Base-by-base conservation (phyloP, 257 asterid species). In the Eucommia ulmoides region DNA sequence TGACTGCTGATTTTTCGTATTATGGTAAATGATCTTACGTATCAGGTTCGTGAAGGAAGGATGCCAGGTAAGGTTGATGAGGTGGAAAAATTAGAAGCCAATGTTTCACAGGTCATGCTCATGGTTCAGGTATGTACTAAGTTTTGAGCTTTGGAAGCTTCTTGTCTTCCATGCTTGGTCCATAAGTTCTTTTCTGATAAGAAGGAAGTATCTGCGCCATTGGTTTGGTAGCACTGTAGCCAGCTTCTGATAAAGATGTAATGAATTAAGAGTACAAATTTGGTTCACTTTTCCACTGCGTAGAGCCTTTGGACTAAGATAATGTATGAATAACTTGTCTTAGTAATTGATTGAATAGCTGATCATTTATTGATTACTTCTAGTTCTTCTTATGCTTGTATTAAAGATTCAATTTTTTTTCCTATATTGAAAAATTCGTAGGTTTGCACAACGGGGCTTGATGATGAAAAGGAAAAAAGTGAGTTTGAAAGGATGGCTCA, bases 11-110 rank as follows among this genome's bases (percentile, higher is more conserved):
- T 26, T 49, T 58, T 67, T 24, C 24, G 50, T n/a, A n/a, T 23
- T 41, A 24, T 38, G 54, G 50, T 24, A 54, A 56, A 42, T 42
- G 48, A 42, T 16, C n/a, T 18, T 63, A 9, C 52, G 26, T 42
- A 49, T 48, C 63, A 88, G 99, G 99, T 91, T 66, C 93, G 99
- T 54, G 99, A 91, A 63, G 99, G 99, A 58, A 72, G 94, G 68
- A 65, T 54, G 45, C 74, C 88, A 49, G 60, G 66, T 54, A 55
- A 63, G 57, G 49, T 33, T 24, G 55, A 61, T 51, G 80, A 66
- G 52, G 74, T 41, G 22, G 89, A 68, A 56, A 65, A 70, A 71
- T 54, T 78, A 17, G 80, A 71, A 61, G 38, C 51, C 19, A 44
- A 46, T 59, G 66, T 81, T 66, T 72, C 86, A 46, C 96, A 91